Evolutionary conservation across 2,329 filamentous ascomycete genomes (phyloP).

Genomic region (Nothophoma quercina): DNA sequence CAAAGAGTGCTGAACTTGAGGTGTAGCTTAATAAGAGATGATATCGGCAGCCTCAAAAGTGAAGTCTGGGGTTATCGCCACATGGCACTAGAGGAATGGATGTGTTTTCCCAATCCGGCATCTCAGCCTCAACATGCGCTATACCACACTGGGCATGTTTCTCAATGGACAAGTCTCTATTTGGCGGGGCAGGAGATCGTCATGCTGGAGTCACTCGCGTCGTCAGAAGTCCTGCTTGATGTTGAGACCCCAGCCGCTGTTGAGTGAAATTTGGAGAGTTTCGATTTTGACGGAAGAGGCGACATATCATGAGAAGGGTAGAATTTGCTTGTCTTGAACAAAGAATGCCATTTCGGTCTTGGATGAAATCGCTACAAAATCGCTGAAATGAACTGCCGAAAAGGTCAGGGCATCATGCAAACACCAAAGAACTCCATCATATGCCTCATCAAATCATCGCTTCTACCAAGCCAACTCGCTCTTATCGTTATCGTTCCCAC

Average conservation of each 20-base stretch:
- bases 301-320: too few species aligned
- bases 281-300: too few species aligned
- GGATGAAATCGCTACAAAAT: constrained; percentile 5
- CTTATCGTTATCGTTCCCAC: constrained; percentile 38
- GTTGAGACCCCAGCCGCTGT: too few species aligned
- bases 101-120: constrained; percentile 20
- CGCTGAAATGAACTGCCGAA: constrained; percentile 11
- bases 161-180: constrained; percentile 3
- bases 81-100: constrained; percentile 13
- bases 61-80: background rate
- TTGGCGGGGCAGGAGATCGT: too few species aligned
- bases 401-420: constrained; percentile 27
- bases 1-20: background rate
- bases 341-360: background rate
- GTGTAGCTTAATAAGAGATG: background rate
- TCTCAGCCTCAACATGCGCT: background rate
- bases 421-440: constrained; percentile 30
- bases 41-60: background rate
- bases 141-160: constrained; percentile 1
- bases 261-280: too few species aligned
- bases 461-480: constrained; percentile 36
- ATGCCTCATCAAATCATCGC: constrained; percentile 19
- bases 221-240: too few species aligned
- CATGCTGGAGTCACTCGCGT: too few species aligned
- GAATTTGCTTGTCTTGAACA: background rate